These are phyloP conservation scores for Tolypocladium tundrense DNA, from an alignment of 2,329 filamentous ascomycete genomes.

Conservation along the genomic window DNA sequence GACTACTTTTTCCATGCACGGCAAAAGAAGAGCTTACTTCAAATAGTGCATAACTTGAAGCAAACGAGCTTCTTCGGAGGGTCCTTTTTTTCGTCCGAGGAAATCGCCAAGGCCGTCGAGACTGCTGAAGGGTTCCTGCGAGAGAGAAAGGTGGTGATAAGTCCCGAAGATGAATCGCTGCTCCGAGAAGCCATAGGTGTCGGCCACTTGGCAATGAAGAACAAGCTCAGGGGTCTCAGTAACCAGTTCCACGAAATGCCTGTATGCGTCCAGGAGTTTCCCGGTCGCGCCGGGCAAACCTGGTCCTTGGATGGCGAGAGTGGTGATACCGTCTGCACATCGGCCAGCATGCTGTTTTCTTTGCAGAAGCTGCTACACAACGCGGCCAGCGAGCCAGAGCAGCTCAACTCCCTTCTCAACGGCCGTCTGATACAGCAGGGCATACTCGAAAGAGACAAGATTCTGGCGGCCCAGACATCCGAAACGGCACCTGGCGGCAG, in stretches of 20 bases:
- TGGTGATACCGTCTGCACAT: conserved; percentile 39
- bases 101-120: conserved; percentile 55
- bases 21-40: conserved; percentile 55
- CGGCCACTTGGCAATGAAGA: conserved; percentile 49
- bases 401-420: conserved; percentile 37
- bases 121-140: conserved; percentile 58
- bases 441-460: conserved; percentile 22
- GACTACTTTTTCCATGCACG: conserved; percentile 84
- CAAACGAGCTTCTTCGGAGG: conserved; percentile 80
- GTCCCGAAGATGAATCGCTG: conserved; percentile 46
- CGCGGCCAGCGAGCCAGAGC: conserved; percentile 29
- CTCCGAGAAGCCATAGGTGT: conserved; percentile 56
- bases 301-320: conserved; percentile 57
- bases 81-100: conserved; percentile 57
- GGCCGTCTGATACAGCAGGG: conserved; percentile 33
- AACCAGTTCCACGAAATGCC: conserved; percentile 69
- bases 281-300: conserved; percentile 42
- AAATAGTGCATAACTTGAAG: conserved; percentile 67
- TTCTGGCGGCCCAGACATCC: conserved; percentile 9
- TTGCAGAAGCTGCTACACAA: conserved; percentile 43
- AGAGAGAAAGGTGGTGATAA: conserved; percentile 50
- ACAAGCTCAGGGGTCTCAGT: conserved; percentile 54
- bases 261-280: conserved; percentile 59
- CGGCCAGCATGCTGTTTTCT: conserved; percentile 37
- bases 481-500: conserved; percentile 6